Conservation (phyloP, 805 yeast species). For the Yamadazyma paraphyllophila region DNA sequence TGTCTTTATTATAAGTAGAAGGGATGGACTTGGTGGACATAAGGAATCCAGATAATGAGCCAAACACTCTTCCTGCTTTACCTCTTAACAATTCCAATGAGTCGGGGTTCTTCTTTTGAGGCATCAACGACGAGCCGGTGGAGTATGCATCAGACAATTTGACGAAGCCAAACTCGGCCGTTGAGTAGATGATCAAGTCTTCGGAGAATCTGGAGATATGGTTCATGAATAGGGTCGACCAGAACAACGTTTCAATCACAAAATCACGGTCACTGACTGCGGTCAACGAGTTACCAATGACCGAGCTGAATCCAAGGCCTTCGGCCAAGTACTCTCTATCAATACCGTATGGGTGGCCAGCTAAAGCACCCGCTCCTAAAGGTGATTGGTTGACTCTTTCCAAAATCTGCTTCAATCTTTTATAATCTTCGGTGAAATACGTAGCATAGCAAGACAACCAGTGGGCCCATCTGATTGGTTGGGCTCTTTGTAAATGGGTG, state of each 20-base stretch:
- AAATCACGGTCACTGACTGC: slow-evolving; percentile 98
- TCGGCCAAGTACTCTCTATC: slow-evolving; percentile 87
- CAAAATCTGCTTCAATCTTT: slow-evolving; percentile 76
- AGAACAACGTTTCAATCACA: slow-evolving; percentile 91
- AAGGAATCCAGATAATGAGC: slow-evolving; percentile 90
- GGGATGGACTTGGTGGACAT: slow-evolving; percentile 98
- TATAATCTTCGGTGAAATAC: slow-evolving; percentile 85
- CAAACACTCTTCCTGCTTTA: slow-evolving; percentile 95
- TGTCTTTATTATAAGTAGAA: slow-evolving; percentile 94
- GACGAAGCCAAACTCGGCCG: slow-evolving; percentile 95
- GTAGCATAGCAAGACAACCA: slow-evolving; percentile 96
- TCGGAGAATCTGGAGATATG: slow-evolving; percentile 93
- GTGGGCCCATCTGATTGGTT: slow-evolving; percentile 99
- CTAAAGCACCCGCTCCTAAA: slow-evolving; percentile 95
- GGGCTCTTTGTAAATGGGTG: slow-evolving; percentile 97
- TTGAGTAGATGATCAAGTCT: slow-evolving; percentile 92
- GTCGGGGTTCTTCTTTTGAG: slow-evolving; percentile 98
- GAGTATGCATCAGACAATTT: slow-evolving; percentile 96
- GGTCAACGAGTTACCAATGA: slow-evolving; percentile 92
- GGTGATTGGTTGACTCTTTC: slow-evolving; percentile 87
- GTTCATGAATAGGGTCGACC: slow-evolving; percentile 94
- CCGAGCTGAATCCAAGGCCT: slow-evolving; percentile 75
- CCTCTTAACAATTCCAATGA: slow-evolving; percentile 94
- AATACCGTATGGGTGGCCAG: slow-evolving; percentile 99
- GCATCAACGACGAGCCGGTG: slow-evolving; percentile 98